Evolutionary conservation across 164 flowering plant genomes (phyloP), one percentile per base, ranked within the genome.

Genomic region (Buxus sempervirens): DNA sequence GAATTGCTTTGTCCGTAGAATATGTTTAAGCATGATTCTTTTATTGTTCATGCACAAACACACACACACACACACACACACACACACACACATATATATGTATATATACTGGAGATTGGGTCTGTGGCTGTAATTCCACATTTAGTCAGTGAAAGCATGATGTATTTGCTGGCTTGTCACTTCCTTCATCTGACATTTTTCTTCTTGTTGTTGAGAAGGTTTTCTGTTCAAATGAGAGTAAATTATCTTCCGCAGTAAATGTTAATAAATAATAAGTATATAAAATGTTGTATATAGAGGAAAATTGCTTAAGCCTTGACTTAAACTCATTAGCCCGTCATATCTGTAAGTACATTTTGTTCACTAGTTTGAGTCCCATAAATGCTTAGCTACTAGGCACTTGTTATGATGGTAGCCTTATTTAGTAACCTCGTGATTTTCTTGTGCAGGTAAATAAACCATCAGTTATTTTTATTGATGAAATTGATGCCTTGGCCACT

Each of bases 391-490:
- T n/a, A 27, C 27, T 51, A 24, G 28, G 69, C 23, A 18, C 38
- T 24, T 22, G 27, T 27, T 45, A 19, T 58, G 7, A 24, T 48
- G 70, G 23, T 32, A 53, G 23, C 42, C 4, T 20, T 20, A 45
- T 20, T 57, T 56, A 58, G 56, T 27, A 69, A 18, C 55, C 70
- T 63, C 20, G 55, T 59, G 15, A 22, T 68, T 64, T 76, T 19
- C 57, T 54, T 64, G 23, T 78, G 78, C 91, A 94, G 98, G 97
- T 94, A 24, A 94, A 95, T 81, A 92, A 85, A 74, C 98, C 98
- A 36, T 89, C 98, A 15, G 97, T 95, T 64, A 87, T 95, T 42
- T 95, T 95, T 77, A 87, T 95, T 77, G 98, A 95, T 82, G 98
- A 95, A 82, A 92, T 95, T 73, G 97, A 95, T 84, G 97, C 97